Evolutionary conservation across 441 rosid species (phyloP).

Genomic region (Arabidopsis hybrid): DNA sequence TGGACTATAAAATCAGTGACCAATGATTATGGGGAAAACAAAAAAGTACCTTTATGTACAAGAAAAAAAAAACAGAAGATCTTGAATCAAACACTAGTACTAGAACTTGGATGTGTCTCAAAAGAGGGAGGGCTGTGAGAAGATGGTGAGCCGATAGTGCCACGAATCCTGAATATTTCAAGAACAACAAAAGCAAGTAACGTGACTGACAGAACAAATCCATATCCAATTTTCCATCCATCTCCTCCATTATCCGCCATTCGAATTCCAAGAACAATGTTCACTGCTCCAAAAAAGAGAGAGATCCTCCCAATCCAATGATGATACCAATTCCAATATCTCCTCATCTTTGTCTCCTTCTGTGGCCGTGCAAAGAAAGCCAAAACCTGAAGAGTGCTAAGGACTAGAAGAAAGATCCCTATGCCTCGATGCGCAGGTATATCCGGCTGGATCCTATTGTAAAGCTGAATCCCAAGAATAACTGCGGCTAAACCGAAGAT

Average conservation of each 20-base stretch:
- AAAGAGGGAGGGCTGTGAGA: conserved; percentile 51
- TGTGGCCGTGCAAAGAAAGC: conserved; percentile 84
- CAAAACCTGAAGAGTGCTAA: conserved; percentile 73
- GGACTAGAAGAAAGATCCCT: conserved; percentile 74
- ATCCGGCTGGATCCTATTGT: conserved; percentile 53
- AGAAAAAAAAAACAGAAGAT: conserved; percentile 17
- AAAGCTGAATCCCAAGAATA: conserved; percentile 76
- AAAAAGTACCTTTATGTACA: conserved; percentile 16
- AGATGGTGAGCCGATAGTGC: conserved; percentile 48
- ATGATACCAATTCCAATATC: conserved; percentile 94
- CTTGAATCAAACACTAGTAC: conserved; percentile 44
- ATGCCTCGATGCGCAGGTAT: conserved; percentile 82
- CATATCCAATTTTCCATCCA: conserved; percentile 80
- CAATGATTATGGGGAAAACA: conserved; percentile 8
- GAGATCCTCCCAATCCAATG: conserved; percentile 83
- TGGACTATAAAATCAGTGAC: conserved; percentile 7
- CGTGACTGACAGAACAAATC: conserved; percentile 60
- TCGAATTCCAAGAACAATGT: conserved; percentile 71
- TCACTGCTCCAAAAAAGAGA: conserved; percentile 78
- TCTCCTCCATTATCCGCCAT: conserved; percentile 61
- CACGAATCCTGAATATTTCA: conserved; percentile 61
- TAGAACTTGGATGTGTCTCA: conserved; percentile 68
- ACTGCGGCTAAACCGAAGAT: conserved; percentile 68
- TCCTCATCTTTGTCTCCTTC: conserved; percentile 74
- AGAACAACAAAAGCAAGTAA: conserved; percentile 61